Conservation (phyloP, 2,329 filamentous ascomycete genomes). For the Venturiaceae sp. region DNA sequence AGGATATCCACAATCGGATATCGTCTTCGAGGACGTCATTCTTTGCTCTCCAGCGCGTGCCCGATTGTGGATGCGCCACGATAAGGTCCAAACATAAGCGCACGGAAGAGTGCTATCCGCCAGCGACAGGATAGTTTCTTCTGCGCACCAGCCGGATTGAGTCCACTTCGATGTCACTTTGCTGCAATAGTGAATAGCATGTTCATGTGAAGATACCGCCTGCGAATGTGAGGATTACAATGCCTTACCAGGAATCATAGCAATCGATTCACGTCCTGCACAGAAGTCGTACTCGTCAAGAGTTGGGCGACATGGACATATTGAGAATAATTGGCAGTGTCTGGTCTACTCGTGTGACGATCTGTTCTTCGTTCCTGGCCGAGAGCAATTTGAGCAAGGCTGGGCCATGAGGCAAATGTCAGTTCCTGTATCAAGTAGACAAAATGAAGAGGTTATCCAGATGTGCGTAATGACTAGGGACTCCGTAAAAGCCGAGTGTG, state of each 20-base stretch:
- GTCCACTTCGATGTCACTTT: background rate
- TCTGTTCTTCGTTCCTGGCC: background rate
- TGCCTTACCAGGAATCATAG: no score
- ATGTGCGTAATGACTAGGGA: background rate
- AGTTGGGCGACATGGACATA: no score
- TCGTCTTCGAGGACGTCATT: no score
- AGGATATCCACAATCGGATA: no score
- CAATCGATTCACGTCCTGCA: no score
- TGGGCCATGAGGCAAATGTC: background rate
- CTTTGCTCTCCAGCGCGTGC: background rate
- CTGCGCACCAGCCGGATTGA: background rate
- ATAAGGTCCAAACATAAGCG: background rate
- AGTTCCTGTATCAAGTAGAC: background rate
- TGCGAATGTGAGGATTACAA: no score
- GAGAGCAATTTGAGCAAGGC: background rate
- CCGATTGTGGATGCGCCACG: background rate
- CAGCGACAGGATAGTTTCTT: background rate
- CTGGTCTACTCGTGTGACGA: no score
- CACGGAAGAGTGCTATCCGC: background rate
- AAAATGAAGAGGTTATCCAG: background rate
- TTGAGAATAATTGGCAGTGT: no score
- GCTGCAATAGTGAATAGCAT: background rate
- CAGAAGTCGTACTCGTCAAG: no score
- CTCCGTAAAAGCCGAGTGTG: background rate
- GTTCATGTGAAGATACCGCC: no score